A percentile compares a stretch with the other conserved stretches of the same genome.
Evolutionary conservation across 441 rosid genomes (phyloP).

Genomic region (Adansonia gregorii): DNA sequence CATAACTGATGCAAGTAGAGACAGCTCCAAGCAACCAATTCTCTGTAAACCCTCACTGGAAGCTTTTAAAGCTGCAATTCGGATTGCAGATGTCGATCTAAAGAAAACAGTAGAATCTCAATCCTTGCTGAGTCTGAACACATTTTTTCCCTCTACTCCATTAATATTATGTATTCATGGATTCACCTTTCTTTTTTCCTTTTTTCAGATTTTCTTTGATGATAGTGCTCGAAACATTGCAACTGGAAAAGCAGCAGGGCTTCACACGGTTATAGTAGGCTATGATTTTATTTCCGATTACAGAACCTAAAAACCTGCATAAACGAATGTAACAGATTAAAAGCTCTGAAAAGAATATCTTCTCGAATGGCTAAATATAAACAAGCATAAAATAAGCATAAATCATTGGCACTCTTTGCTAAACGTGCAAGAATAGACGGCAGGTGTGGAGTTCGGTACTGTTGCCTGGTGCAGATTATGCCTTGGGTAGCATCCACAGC

Average conservation of each 20-base stretch:
- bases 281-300: not conserved
- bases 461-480: constrained; percentile 75
- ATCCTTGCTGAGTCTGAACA: not conserved
- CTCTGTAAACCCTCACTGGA: constrained; percentile 66
- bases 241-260: constrained; percentile 72
- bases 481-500: constrained; percentile 74
- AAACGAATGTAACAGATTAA: not conserved
- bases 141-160: not conserved
- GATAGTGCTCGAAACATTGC: constrained; percentile 87
- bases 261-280: constrained; percentile 75
- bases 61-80: constrained; percentile 64
- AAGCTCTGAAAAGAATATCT: not conserved
- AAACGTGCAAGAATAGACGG: constrained; percentile 23
- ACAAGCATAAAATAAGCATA: not conserved
- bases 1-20: constrained; percentile 19
- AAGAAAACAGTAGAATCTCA: constrained; percentile 50
- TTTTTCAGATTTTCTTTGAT: constrained; percentile 77
- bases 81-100: constrained; percentile 52
- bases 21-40: constrained; percentile 31
- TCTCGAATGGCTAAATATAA: not conserved
- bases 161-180: not conserved
- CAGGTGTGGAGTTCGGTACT: constrained; percentile 68
- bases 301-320: not conserved
- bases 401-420: not conserved
- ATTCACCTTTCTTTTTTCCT: not conserved